Evolutionary conservation across 2,329 filamentous ascomycete genomes (phyloP).

Genomic region (Pseudogymnoascus sp.): DNA sequence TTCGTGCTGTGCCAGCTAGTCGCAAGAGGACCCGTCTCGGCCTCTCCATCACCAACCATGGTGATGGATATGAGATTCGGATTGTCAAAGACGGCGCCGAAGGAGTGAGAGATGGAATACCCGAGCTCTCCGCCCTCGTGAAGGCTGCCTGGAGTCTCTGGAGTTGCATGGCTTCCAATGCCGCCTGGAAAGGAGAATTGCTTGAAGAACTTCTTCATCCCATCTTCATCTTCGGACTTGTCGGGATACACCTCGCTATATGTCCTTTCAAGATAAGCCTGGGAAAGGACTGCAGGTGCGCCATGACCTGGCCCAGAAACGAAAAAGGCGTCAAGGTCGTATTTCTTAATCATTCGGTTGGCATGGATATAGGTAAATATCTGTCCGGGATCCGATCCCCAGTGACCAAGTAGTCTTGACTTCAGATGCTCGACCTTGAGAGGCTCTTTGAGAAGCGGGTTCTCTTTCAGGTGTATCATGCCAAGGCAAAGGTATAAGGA

Average conservation of each 20-base stretch:
- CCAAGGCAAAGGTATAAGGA: constrained; percentile 68
- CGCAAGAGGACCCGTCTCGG: constrained; percentile 72
- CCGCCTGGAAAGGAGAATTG: constrained; percentile 76
- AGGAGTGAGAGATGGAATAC: constrained; percentile 74
- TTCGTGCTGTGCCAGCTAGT: constrained; percentile 79
- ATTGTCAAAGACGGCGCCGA: constrained; percentile 68
- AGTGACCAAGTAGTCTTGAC: constrained; percentile 66
- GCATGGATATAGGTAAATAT: constrained; percentile 77
- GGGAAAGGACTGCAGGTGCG: constrained; percentile 67
- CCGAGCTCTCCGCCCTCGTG: constrained; percentile 77
- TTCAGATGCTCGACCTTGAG: constrained; percentile 66
- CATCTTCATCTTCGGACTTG: constrained; percentile 60
- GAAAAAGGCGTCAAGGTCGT: constrained; percentile 64
- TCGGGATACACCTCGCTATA: constrained; percentile 73
- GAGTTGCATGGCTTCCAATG: constrained; percentile 69
- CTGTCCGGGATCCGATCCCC: constrained; percentile 73
- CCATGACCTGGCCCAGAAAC: constrained; percentile 72
- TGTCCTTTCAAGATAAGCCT: constrained; percentile 69
- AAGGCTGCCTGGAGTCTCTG: constrained; percentile 68
- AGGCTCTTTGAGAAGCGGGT: constrained; percentile 64
- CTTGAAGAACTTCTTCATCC: constrained; percentile 72
- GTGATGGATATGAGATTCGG: constrained; percentile 67
- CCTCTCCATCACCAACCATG: constrained; percentile 73
- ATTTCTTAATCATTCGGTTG: constrained; percentile 76
- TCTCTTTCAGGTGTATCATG: constrained; percentile 73